Evolutionary conservation across 2,329 filamentous ascomycete genomes (phyloP).

Genomic region (Raffaelea deltoideospora): DNA sequence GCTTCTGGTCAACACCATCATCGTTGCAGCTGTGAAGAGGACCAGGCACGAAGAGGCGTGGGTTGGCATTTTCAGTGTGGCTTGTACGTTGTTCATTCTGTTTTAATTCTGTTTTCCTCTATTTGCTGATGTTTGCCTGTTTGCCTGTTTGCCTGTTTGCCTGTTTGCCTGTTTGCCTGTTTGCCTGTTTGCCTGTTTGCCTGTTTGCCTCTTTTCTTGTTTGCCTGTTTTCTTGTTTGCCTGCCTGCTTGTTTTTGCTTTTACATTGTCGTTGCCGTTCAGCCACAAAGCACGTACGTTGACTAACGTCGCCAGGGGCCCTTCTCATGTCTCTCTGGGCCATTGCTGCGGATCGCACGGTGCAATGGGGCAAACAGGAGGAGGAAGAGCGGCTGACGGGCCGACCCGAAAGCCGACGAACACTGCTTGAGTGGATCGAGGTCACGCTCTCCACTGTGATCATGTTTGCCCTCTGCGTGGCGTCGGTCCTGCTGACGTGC

Average conservation of each 20-base stretch:
- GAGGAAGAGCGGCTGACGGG: conserved; percentile 90
- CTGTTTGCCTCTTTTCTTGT: too few relatives aligned
- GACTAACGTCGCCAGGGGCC: conserved; percentile 43
- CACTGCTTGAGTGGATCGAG: conserved; percentile 68
- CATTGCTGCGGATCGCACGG: conserved; percentile 62
- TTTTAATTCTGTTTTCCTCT: background rate
- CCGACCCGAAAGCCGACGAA: conserved; percentile 69
- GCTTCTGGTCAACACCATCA: conserved; percentile 58
- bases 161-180: too few relatives aligned
- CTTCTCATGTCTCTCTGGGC: conserved; percentile 67
- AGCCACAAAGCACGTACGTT: too few relatives aligned
- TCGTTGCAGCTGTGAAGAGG: conserved; percentile 61
- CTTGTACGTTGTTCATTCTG: conserved; percentile 30
- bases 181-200: too few relatives aligned
- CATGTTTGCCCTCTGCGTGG: conserved; percentile 51
- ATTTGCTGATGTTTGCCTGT: background rate
- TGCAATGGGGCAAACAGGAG: conserved; percentile 81
- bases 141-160: too few relatives aligned
- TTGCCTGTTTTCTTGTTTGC: too few relatives aligned
- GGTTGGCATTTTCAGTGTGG: conserved; percentile 73
- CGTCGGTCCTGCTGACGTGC: conserved; percentile 60
- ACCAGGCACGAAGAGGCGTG: conserved; percentile 76
- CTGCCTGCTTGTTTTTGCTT: too few relatives aligned
- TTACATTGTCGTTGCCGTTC: too few relatives aligned
- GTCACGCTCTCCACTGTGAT: conserved; percentile 62